Percentiles rank a stretch among this genome's conserved stretches.
These are phyloP conservation scores for Grigorovia transvaalensis DNA, from an alignment of 805 yeast genomes.

Conservation along the genomic window DNA sequence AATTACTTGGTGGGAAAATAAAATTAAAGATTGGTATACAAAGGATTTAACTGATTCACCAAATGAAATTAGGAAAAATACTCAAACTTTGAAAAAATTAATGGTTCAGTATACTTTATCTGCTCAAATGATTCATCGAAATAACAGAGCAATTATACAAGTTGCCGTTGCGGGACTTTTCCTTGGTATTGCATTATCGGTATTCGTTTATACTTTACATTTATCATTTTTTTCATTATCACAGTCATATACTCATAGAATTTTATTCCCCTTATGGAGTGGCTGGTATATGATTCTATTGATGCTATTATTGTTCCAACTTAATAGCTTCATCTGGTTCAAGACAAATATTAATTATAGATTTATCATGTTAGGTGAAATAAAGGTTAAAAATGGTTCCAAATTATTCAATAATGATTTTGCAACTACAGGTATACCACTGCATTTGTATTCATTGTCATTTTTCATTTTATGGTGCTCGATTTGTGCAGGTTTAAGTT, in stretches of 20 bases:
- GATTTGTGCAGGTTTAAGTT: conserved; percentile 66
- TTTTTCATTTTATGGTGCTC: conserved; percentile 45
- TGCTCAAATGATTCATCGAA: conserved; percentile 28
- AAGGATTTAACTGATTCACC: conserved; percentile 24
- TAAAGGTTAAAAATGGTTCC: conserved; percentile 50
- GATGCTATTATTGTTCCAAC: conserved; percentile 51
- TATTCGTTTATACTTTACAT: conserved; percentile 50
- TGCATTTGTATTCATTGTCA: conserved; percentile 53
- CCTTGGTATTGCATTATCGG: conserved; percentile 61
- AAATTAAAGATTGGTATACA: conserved; percentile 32
- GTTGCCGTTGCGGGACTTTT: conserved; percentile 57
- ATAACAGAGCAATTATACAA: conserved; percentile 26
- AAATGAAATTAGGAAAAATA: conserved; percentile 21
- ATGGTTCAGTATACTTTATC: conserved; percentile 22
- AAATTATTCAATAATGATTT: conserved; percentile 29
- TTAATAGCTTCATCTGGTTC: conserved; percentile 67
- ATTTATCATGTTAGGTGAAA: conserved; percentile 71
- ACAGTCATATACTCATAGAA: conserved; percentile 36
- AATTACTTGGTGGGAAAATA: conserved; percentile 22
- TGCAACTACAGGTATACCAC: conserved; percentile 27
- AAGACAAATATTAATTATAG: conserved; percentile 72
- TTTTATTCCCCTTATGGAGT: conserved; percentile 80
- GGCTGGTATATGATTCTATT: conserved; percentile 66
- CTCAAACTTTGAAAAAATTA: conserved; percentile 21
- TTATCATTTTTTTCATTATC: conserved; percentile 37